Evolutionary conservation across 2,329 filamentous ascomycete species (phyloP).

Genomic region (Fusarium miscanthi): DNA sequence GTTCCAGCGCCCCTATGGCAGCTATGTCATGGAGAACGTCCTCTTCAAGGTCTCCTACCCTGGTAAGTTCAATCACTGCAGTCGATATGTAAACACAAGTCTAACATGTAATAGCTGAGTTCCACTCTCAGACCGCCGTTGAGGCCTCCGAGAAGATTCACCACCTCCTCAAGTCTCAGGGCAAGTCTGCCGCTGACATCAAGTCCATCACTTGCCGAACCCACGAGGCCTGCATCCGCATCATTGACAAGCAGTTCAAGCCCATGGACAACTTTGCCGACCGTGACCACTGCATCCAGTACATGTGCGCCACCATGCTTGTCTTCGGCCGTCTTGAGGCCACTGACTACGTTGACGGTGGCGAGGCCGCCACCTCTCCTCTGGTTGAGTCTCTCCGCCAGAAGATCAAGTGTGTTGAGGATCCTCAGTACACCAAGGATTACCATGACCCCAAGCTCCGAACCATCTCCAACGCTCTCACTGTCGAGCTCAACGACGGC

Average conservation of each 20-base stretch:
- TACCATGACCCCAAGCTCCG: slow-evolving; percentile 95
- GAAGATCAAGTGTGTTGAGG: slow-evolving; percentile 96
- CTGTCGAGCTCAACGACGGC: slow-evolving; percentile 93
- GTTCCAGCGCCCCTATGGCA: slow-evolving; percentile 96
- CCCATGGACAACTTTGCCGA: slow-evolving; percentile 99
- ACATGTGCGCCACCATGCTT: slow-evolving; percentile 98
- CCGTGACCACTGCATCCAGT: slow-evolving; percentile 99
- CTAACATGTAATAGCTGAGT: slow-evolving; percentile 72
- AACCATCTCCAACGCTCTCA: slow-evolving; percentile 97
- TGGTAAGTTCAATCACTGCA: slow-evolving; percentile 63
- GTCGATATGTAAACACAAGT: neutral
- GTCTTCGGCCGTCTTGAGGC: slow-evolving; percentile 94
- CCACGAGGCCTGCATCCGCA: slow-evolving; percentile 97
- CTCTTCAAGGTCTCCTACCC: slow-evolving; percentile 99
- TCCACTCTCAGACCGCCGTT: slow-evolving; percentile 98
- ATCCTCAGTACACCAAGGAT: slow-evolving; percentile 91
- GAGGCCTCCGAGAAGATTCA: slow-evolving; percentile 92
- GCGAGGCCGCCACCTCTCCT: slow-evolving; percentile 89
- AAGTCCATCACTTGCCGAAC: slow-evolving; percentile 93
- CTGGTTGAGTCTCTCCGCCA: slow-evolving; percentile 92
- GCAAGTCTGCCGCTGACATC: slow-evolving; percentile 94
- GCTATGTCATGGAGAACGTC: slow-evolving; percentile 99
- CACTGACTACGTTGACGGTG: slow-evolving; percentile 91
- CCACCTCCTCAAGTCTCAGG: slow-evolving; percentile 81
- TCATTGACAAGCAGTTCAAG: slow-evolving; percentile 99